phyloP scores from a whole-genome alignment of 2,329 filamentous ascomycete species.

The Aspergillus japonicus region DNA sequence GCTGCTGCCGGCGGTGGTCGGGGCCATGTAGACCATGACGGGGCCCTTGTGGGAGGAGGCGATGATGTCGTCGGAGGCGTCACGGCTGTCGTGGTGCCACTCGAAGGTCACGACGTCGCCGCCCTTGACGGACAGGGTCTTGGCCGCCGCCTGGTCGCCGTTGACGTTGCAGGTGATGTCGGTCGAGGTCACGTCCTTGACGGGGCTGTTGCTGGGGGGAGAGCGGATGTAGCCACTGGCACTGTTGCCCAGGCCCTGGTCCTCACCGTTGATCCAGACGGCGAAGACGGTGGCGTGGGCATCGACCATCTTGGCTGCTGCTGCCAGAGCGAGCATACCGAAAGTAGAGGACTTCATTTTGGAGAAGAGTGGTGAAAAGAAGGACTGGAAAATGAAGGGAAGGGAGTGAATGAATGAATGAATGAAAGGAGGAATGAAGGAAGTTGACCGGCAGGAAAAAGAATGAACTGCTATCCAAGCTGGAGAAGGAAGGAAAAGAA shows the following conservation, averaged over 20 bases:
- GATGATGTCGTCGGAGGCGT: slow-evolving; percentile 24
- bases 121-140: slow-evolving; percentile 20
- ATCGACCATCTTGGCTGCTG: slow-evolving; percentile 19
- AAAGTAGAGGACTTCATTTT: slow-evolving; percentile 22
- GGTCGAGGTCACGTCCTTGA: slow-evolving; percentile 22
- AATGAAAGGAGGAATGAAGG: slow-evolving; percentile 1
- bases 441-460: neutral
- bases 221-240: slow-evolving; percentile 21
- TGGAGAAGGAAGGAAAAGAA: neutral
- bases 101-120: slow-evolving; percentile 26
- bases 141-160: slow-evolving; percentile 16
- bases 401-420: slow-evolving; percentile 5
- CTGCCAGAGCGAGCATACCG: slow-evolving; percentile 26
- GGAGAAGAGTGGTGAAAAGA: slow-evolving; percentile 4
- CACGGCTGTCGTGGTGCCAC: slow-evolving; percentile 23
- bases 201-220: slow-evolving; percentile 23
- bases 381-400: slow-evolving; percentile 4
- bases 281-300: slow-evolving; percentile 24
- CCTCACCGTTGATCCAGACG: slow-evolving; percentile 25
- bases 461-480: slow-evolving; percentile 1
- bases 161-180: slow-evolving; percentile 26
- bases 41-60: slow-evolving; percentile 21
- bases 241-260: slow-evolving; percentile 22
- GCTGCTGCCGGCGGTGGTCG: slow-evolving; percentile 18
- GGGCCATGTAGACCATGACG: slow-evolving; percentile 24